Percentiles rank a stretch among this genome's conserved stretches.
phyloP scores from a whole-genome alignment of 768 basidiomycete species.

The Russula foetens region DNA sequence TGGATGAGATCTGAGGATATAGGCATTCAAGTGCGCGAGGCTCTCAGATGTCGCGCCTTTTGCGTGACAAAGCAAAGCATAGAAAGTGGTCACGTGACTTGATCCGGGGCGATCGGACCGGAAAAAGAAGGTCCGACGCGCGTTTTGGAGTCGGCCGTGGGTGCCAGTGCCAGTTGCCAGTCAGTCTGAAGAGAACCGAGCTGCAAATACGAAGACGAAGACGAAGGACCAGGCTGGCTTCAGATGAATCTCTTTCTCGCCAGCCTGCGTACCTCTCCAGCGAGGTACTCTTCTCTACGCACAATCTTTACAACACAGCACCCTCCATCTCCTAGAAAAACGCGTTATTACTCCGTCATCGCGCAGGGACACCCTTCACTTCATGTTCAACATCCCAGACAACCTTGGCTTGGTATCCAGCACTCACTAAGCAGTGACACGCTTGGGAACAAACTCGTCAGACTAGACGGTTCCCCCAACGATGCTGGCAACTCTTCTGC shows the following conservation, averaged over 20 bases:
- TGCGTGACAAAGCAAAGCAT: no score
- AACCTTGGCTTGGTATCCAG: not conserved
- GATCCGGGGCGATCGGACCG: no score
- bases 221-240: not conserved
- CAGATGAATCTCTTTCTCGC: not conserved
- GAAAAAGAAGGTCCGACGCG: not conserved
- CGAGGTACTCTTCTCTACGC: not conserved
- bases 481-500: conserved; percentile 21
- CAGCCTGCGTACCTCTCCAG: not conserved
- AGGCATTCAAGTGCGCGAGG: no score
- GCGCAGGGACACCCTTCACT: not conserved
- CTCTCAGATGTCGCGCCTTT: no score
- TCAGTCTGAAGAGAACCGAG: no score
- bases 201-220: no score
- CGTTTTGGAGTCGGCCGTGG: not conserved
- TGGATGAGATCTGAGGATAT: conserved; percentile 1
- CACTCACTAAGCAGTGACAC: no score
- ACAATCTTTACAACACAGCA: not conserved
- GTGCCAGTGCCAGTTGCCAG: no score
- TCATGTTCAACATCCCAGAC: not conserved
- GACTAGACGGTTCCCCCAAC: conserved; percentile 9
- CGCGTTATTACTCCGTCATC: conserved; percentile 1
- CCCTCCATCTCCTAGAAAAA: not conserved
- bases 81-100: no score
- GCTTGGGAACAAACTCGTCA: not conserved